Evolutionary conservation across 768 basidiomycete species (phyloP).

Genomic region (Kwoniella mangroviensis): DNA sequence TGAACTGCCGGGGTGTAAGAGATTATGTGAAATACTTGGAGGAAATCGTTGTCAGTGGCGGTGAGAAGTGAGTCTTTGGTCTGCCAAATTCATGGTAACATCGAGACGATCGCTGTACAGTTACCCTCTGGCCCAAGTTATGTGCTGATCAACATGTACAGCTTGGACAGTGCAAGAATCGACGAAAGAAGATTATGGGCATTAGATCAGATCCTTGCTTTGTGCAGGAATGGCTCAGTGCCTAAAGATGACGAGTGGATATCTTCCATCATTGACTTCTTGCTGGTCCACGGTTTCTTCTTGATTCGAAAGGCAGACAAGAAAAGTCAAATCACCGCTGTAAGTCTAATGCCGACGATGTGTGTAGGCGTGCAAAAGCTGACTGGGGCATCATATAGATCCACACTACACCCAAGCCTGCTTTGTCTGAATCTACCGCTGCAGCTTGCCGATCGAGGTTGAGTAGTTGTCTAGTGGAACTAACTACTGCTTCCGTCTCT

Average conservation of each 20-base stretch:
- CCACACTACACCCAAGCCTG: slow-evolving; percentile 67
- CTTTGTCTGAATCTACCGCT: slow-evolving; percentile 74
- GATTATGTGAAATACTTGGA: slow-evolving; percentile 76
- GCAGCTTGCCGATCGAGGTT: slow-evolving; percentile 71
- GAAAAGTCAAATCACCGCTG: slow-evolving; percentile 67
- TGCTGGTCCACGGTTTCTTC: slow-evolving; percentile 81
- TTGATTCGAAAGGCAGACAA: slow-evolving; percentile 72
- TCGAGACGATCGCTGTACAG: too few species aligned
- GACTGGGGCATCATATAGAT: slow-evolving; percentile 61
- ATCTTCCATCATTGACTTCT: slow-evolving; percentile 74
- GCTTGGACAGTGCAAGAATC: slow-evolving; percentile 47
- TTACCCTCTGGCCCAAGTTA: too few species aligned
- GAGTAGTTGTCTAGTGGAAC: slow-evolving; percentile 73
- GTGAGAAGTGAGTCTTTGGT: slow-evolving; percentile 60
- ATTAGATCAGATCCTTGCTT: slow-evolving; percentile 77
- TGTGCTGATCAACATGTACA: slow-evolving; percentile 11
- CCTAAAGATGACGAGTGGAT: slow-evolving; percentile 81
- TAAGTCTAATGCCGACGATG: slow-evolving; percentile 59
- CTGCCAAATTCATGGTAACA: too few species aligned
- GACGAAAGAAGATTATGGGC: slow-evolving; percentile 73
- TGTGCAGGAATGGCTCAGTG: slow-evolving; percentile 77
- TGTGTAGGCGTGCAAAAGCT: too few species aligned
- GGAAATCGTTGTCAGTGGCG: slow-evolving; percentile 63
- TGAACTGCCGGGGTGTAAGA: slow-evolving; percentile 75
- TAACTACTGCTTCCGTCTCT: slow-evolving; percentile 66